These are phyloP conservation scores for Chaetomidium leptoderma DNA, from an alignment of 495 filamentous ascomycete genomes.

Conservation along the genomic window DNA sequence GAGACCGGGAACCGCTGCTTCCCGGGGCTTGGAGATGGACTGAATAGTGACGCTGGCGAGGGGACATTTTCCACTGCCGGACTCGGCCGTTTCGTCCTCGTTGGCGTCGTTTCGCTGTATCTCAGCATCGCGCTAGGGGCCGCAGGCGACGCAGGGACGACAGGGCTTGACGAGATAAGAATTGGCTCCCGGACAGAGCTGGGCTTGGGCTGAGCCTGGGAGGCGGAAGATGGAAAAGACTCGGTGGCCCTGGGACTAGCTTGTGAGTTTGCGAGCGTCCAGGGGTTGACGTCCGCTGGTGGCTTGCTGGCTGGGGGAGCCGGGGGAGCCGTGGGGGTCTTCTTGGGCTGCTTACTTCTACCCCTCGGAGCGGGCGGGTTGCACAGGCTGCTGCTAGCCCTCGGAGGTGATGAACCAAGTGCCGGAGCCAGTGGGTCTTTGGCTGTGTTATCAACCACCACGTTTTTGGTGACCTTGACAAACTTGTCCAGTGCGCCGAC, in stretches of 20 bases:
- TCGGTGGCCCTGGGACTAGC: slow-evolving; percentile 32
- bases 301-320: too few relatives aligned
- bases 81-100: slow-evolving; percentile 14
- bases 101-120: not conserved
- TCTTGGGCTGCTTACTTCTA: slow-evolving; percentile 35
- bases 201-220: slow-evolving; percentile 4
- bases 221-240: slow-evolving; percentile 12
- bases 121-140: slow-evolving; percentile 11
- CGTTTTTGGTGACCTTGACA: slow-evolving; percentile 37
- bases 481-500: slow-evolving; percentile 36
- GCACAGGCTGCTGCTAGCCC: slow-evolving; percentile 13
- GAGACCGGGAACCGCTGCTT: not conserved
- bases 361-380: not conserved
- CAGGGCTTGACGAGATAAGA: slow-evolving; percentile 43
- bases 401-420: slow-evolving; percentile 11
- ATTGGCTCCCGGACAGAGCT: slow-evolving; percentile 31
- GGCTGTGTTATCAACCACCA: not conserved
- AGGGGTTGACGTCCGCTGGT: slow-evolving; percentile 35
- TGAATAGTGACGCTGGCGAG: not conserved
- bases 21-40: not conserved
- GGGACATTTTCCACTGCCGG: not conserved
- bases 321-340: slow-evolving; percentile 22
- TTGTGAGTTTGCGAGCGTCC: slow-evolving; percentile 44
- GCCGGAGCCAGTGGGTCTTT: not conserved
- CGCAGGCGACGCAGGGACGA: slow-evolving; percentile 25